Evolutionary conservation across 2,329 filamentous ascomycete genomes (phyloP).

Genomic region (Xylaria multiplex): DNA sequence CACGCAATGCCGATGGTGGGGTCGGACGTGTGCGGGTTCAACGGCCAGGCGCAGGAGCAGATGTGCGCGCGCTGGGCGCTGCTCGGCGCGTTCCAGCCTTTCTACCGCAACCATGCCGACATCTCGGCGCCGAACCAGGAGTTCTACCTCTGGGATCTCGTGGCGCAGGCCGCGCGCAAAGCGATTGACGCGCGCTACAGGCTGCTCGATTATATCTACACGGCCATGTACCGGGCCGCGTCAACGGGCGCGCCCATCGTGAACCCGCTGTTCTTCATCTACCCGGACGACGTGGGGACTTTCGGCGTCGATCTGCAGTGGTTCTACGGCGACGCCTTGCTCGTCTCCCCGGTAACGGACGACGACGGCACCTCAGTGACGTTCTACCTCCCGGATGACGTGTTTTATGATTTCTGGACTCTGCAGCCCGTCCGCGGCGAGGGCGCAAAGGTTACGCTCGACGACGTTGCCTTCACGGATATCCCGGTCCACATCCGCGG

Average conservation of each 20-base stretch:
- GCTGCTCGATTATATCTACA: slow-evolving; percentile 86
- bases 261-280: slow-evolving; percentile 77
- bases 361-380: slow-evolving; percentile 56
- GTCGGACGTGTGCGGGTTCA: slow-evolving; percentile 73
- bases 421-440: slow-evolving; percentile 38
- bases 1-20: slow-evolving; percentile 66
- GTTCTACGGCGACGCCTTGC: slow-evolving; percentile 60
- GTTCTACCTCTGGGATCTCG: slow-evolving; percentile 71
- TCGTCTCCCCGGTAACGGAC: slow-evolving; percentile 61
- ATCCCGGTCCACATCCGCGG: slow-evolving; percentile 73
- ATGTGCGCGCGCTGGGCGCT: slow-evolving; percentile 76
- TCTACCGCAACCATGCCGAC: slow-evolving; percentile 75
- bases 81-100: slow-evolving; percentile 73
- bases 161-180: slow-evolving; percentile 71
- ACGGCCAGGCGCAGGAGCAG: slow-evolving; percentile 65
- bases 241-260: slow-evolving; percentile 71
- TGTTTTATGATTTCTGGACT: slow-evolving; percentile 60
- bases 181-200: slow-evolving; percentile 79
- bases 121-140: slow-evolving; percentile 63
- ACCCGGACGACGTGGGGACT: slow-evolving; percentile 62
- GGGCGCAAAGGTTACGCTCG: slow-evolving; percentile 39
- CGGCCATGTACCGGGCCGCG: slow-evolving; percentile 69
- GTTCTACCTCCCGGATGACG: slow-evolving; percentile 61
- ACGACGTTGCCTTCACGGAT: slow-evolving; percentile 42
- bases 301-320: slow-evolving; percentile 61